Evolutionary conservation across 148 eudicot genomes (phyloP), one percentile per base, ranked within the genome.

Genomic region (Silene uniflora): DNA sequence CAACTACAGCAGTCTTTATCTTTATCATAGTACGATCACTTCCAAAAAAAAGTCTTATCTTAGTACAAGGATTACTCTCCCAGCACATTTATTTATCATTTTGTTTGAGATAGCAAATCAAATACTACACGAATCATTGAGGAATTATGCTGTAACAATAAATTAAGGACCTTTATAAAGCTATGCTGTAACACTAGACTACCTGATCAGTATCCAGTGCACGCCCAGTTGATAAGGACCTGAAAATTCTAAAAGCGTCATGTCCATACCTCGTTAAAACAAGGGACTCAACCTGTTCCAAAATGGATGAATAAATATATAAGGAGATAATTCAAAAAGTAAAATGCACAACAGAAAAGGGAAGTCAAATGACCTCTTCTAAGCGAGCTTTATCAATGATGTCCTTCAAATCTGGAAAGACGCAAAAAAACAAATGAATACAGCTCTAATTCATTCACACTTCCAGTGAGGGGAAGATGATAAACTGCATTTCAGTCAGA

Each of bases 211-310:
- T 91, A 79, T 94, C 93, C 77, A 90, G 58, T 39, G 82, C 52
- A 54, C 80, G 84, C 52, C 84, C 92, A 67, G 69, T 80, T 74
- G 86, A 77, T 79, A 91, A 83, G 67, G 89, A 73, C 83, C 96
- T 89, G 83, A 91, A 94, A 27, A 94, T 89, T 84, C 91, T 89
- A 80, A 85, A 87, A 76, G 97, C 97, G 60, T 86, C 89, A 77
- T 58, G 79, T 22, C 91, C 98, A 78, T 90, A 90, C 81, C 89
- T 90, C 84, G 78, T 94, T 78, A 88, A 72, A 72, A 95, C 88
- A 77, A 95, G 86, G 73, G 92, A 90, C 77, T 92, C 97, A 62
- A 92, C 91, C 99, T 95, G 84, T 76, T 80, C 59, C 72, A 19
- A 79, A 66, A 75, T 25, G 64, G 22, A 73, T 32, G 67, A 25